phyloP scores from a whole-genome alignment of 805 yeast genomes.

The Komagataella phaffii region DNA sequence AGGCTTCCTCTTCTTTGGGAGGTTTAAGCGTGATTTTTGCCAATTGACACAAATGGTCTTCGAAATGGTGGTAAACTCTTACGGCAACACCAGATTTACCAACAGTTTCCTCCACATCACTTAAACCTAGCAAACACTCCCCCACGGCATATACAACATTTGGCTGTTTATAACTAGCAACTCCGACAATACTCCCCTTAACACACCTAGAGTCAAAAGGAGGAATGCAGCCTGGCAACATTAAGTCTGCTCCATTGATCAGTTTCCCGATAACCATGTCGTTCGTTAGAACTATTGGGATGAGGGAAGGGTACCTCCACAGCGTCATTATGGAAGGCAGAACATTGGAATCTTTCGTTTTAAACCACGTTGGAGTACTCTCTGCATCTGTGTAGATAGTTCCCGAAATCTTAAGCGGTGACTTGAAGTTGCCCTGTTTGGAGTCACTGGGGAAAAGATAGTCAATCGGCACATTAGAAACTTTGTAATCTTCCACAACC shows the following conservation, averaged over 20 bases:
- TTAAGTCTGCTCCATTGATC: conserved; percentile 69
- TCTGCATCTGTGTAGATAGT: conserved; percentile 49
- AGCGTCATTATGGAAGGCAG: conserved; percentile 65
- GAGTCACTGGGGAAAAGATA: conserved; percentile 34
- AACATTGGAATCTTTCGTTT: conserved; percentile 34
- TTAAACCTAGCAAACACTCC: conserved; percentile 33
- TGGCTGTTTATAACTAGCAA: conserved; percentile 50
- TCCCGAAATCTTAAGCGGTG: conserved; percentile 39
- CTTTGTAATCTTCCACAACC: background rate
- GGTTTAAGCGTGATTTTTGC: conserved; percentile 32
- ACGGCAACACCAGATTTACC: conserved; percentile 76
- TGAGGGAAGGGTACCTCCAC: conserved; percentile 53
- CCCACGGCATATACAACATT: conserved; percentile 65
- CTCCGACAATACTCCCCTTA: conserved; percentile 54
- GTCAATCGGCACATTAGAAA: conserved; percentile 6
- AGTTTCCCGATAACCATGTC: conserved; percentile 57
- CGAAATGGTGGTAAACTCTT: conserved; percentile 47
- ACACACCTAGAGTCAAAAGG: conserved; percentile 38
- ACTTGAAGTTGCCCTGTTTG: conserved; percentile 52
- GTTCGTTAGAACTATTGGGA: conserved; percentile 65
- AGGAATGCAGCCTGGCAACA: conserved; percentile 59
- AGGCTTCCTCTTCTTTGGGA: conserved; percentile 24
- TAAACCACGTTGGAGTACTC: conserved; percentile 65
- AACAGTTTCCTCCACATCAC: conserved; percentile 27
- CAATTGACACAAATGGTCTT: conserved; percentile 47